Evolutionary conservation across 768 basidiomycete species (phyloP), one percentile per base, ranked within the genome.

Genomic region (Scleroderma bovista): DNA sequence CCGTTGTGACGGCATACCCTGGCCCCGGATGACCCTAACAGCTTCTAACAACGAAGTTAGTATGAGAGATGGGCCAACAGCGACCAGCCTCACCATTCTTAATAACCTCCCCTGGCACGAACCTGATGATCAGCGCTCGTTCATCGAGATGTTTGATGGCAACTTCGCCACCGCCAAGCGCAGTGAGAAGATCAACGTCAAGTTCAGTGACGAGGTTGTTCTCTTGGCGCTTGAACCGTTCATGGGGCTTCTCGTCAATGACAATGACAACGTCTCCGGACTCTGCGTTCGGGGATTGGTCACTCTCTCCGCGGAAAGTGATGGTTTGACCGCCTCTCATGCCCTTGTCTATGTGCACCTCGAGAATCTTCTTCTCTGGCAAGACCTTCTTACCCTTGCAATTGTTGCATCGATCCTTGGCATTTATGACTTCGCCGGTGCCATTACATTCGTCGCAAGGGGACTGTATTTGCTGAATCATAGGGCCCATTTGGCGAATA

Each of bases 401-500:
- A 31, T 73, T 74, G 65, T 82, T 78, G 80, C 96, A 99, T 52
- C 87, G 79, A 75, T 98, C 93, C 69, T 93, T 97, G 50, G 72
- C 64, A 67, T 92, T 93, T 75, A 99, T 96, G 59, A 93, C 76
- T 70, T 99, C 95, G 57, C 96, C 96, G n/a, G 83, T 80, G 15
- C 91, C 96, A 45, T 76, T 80, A 68, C 96, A 99, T 15, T 97
- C 96, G 64, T 86, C 83, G 74, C 96, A 99, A 40, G 83, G 78
- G 47, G 92, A 89, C 67, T 98, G 96, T 58, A 98, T 90, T 72
- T 99, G 95, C 70, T 99, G 96, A 60, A 99, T 91, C 96, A 99
- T 99, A 5, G 96, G 96, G 23, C 96, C 96, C 83, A 99, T 89
- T 69, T 98, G 96, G 53, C 96, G 88, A 53, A 98, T 73, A 46